Conservation (phyloP, 192 early-diverging fungal species). For the Entomortierella chlamydospora region DNA sequence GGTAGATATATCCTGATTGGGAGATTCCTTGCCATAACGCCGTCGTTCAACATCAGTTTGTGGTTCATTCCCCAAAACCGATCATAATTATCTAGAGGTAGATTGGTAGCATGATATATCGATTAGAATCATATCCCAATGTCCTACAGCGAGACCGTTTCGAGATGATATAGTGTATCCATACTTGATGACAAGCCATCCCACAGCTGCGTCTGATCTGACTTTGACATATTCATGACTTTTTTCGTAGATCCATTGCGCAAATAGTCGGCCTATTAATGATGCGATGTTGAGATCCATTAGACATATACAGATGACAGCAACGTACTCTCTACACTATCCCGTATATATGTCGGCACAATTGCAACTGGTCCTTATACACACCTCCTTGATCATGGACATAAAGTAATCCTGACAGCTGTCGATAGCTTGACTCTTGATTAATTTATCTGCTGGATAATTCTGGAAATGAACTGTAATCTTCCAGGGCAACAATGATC, state of each 20-base stretch:
- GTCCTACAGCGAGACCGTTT: neutral
- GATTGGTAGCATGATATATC: neutral
- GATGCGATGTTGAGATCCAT: neutral
- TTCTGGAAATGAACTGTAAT: conserved; percentile 81
- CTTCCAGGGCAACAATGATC: conserved; percentile 75
- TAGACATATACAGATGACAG: neutral
- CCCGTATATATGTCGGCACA: too few species aligned
- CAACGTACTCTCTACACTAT: too few species aligned
- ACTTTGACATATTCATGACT: conserved; percentile 87
- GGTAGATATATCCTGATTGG: conserved; percentile 72
- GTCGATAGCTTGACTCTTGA: conserved; percentile 66
- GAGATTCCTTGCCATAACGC: conserved; percentile 59
- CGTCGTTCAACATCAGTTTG: conserved; percentile 60
- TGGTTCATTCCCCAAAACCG: conserved; percentile 75
- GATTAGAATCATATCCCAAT: neutral
- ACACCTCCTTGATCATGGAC: conserved; percentile 88
- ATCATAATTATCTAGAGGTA: conserved; percentile 59
- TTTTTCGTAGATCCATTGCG: conserved; percentile 85
- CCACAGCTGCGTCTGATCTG: conserved; percentile 86
- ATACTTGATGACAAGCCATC: conserved; percentile 73
- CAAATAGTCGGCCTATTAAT: conserved; percentile 82
- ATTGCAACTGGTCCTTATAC: neutral
- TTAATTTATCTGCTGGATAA: conserved; percentile 77
- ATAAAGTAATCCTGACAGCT: conserved; percentile 83
- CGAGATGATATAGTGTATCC: neutral